Evolutionary conservation across 176 grass and related monocot species (phyloP).

Genomic region (Carex parvula): DNA sequence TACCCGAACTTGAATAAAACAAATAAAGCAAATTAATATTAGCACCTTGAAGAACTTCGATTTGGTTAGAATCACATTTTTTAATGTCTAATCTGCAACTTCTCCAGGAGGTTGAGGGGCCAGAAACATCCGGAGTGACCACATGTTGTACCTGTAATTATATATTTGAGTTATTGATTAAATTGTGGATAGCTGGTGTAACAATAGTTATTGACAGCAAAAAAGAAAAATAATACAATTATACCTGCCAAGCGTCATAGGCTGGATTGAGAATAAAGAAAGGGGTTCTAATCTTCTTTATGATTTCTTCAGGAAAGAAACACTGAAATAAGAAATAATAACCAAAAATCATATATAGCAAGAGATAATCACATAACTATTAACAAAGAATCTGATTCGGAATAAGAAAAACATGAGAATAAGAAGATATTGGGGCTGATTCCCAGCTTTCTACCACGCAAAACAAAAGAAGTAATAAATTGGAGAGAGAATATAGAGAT

Average conservation of each 20-base stretch:
- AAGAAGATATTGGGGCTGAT: neutral
- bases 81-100: slow-evolving; percentile 66
- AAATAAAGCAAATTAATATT: slow-evolving; percentile 12
- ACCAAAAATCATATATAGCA: neutral
- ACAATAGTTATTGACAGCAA: neutral
- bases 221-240: neutral
- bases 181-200: neutral
- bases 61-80: slow-evolving; percentile 57
- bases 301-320: slow-evolving; percentile 74
- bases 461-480: neutral
- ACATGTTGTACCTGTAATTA: slow-evolving; percentile 69
- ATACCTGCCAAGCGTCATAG: slow-evolving; percentile 86
- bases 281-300: slow-evolving; percentile 58
- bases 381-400: neutral
- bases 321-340: slow-evolving; percentile 34
- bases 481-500: neutral
- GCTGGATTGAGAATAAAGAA: slow-evolving; percentile 84
- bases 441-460: neutral
- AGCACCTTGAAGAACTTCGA: slow-evolving; percentile 68
- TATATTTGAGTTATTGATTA: neutral
- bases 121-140: slow-evolving; percentile 51
- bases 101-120: slow-evolving; percentile 51
- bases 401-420: neutral
- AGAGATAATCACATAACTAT: neutral
- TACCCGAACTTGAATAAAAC: slow-evolving; percentile 12